Evolutionary conservation across 257 asterid species (phyloP).

Genomic region (Rubia yunnanensis): DNA sequence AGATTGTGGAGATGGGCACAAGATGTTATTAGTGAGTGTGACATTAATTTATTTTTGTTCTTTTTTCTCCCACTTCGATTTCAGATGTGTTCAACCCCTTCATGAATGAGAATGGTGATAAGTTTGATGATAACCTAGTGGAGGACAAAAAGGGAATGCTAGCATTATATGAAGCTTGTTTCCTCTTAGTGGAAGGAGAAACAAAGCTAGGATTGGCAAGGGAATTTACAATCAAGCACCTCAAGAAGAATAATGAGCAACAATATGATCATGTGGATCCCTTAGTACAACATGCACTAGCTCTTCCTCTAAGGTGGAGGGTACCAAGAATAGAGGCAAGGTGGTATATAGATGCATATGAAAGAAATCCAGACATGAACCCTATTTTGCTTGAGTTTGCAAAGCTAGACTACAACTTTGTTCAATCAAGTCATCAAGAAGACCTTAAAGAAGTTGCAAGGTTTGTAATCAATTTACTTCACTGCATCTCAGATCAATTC

Average conservation of each 20-base stretch:
- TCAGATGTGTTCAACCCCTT: conserved; percentile 23
- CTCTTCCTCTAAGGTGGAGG: conserved; percentile 16
- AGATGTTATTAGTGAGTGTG: too few species aligned
- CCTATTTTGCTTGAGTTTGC: conserved; percentile 13
- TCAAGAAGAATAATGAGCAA: not conserved
- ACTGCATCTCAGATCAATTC: too few species aligned
- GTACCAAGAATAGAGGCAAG: conserved; percentile 14
- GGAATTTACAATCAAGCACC: conserved; percentile 13
- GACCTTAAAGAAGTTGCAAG: conserved; percentile 10
- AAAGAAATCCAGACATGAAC: not conserved
- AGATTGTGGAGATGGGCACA: too few species aligned
- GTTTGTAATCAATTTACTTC: not conserved
- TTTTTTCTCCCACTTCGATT: not conserved
- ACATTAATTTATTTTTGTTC: too few species aligned
- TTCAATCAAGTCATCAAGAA: conserved; percentile 7
- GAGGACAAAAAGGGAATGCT: conserved; percentile 22
- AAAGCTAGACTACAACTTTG: conserved; percentile 17
- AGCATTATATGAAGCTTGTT: conserved; percentile 22
- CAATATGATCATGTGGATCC: not conserved
- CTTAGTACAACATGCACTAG: conserved; percentile 13
- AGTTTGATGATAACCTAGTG: conserved; percentile 7
- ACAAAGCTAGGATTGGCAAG: conserved; percentile 6
- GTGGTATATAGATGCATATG: conserved; percentile 14
- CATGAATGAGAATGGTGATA: conserved; percentile 7
- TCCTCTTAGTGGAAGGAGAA: conserved; percentile 8